phyloP scores from a whole-genome alignment of 768 basidiomycete species.

The Lactarius vividus region DNA sequence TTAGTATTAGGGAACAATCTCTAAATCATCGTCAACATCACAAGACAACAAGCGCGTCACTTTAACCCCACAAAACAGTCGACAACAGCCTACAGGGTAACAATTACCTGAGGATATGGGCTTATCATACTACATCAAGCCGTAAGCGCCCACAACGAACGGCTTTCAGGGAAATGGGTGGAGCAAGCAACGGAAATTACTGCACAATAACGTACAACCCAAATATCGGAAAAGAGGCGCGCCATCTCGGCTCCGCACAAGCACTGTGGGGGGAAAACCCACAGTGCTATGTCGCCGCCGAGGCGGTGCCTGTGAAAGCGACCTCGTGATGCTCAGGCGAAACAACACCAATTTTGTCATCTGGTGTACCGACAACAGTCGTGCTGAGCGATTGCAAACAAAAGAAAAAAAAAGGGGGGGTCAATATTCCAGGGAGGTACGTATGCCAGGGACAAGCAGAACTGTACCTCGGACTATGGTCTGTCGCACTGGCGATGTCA shows the following conservation, averaged over 20 bases:
- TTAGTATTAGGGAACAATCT: not conserved
- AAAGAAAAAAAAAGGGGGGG: no score
- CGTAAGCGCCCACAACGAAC: not conserved
- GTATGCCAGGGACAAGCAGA: no score
- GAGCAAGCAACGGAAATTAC: not conserved
- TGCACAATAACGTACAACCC: not conserved
- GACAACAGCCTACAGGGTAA: not conserved
- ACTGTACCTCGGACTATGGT: slow-evolving; percentile 15
- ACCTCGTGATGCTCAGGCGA: slow-evolving; percentile 2
- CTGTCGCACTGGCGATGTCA: slow-evolving; percentile 3
- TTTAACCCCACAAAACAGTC: not conserved
- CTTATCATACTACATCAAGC: not conserved
- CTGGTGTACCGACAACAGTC: slow-evolving; percentile 20
- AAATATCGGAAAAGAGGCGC: not conserved
- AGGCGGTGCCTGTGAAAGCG: not conserved
- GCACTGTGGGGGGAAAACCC: not conserved
- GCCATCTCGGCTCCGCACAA: not conserved
- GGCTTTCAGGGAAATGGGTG: not conserved
- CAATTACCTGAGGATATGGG: not conserved
- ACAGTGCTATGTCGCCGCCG: not conserved
- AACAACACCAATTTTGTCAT: slow-evolving; percentile 11
- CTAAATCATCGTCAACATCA: not conserved
- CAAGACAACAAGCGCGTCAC: not conserved
- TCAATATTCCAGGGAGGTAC: not conserved
- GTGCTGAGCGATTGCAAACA: not conserved